Evolutionary conservation across 352 stramenopile genomes (phyloP).

Genomic region (Globisporangium lucens): DNA sequence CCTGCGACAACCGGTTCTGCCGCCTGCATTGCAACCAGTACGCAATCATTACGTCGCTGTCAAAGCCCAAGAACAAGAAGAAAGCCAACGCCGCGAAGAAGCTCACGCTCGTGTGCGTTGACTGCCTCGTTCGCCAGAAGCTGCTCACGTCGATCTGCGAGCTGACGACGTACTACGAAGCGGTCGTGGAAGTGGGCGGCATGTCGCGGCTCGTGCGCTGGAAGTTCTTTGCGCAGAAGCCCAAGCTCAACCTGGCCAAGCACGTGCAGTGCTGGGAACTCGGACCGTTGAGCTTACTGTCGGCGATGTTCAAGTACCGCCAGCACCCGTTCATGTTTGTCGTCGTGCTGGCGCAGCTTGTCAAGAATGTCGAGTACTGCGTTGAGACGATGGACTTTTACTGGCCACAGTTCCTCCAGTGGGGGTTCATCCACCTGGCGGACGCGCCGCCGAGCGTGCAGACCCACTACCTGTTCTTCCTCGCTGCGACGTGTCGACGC

Average conservation of each 20-base stretch:
- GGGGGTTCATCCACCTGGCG: conserved; percentile 46
- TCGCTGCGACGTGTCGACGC: conserved; percentile 46
- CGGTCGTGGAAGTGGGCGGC: conserved; percentile 44
- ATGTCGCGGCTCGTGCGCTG: conserved; percentile 49
- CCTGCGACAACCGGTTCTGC: conserved; percentile 48
- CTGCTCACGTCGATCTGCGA: conserved; percentile 35
- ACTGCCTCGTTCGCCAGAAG: conserved; percentile 54
- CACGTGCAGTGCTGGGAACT: conserved; percentile 41
- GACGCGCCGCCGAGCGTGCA: conserved; percentile 51
- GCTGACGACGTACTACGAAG: conserved; percentile 19
- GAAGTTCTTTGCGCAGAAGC: conserved; percentile 50
- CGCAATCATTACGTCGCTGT: conserved; percentile 23
- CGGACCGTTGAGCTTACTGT: conserved; percentile 49
- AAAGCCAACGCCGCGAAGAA: conserved; percentile 10
- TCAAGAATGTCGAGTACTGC: conserved; percentile 54
- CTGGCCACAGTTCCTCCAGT: conserved; percentile 69
- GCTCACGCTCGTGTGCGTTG: conserved; percentile 29
- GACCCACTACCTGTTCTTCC: conserved; percentile 62
- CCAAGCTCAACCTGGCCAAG: conserved; percentile 37
- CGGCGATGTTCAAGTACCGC: conserved; percentile 64
- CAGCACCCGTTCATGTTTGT: conserved; percentile 71
- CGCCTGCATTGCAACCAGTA: conserved; percentile 41
- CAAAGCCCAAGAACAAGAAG: conserved; percentile 12
- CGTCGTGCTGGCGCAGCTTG: conserved; percentile 54
- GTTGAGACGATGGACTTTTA: conserved; percentile 64